Evolutionary conservation across 768 basidiomycete species (phyloP), one percentile per base, ranked within the genome.

Genomic region (Tylopilus cervinicoccineus): DNA sequence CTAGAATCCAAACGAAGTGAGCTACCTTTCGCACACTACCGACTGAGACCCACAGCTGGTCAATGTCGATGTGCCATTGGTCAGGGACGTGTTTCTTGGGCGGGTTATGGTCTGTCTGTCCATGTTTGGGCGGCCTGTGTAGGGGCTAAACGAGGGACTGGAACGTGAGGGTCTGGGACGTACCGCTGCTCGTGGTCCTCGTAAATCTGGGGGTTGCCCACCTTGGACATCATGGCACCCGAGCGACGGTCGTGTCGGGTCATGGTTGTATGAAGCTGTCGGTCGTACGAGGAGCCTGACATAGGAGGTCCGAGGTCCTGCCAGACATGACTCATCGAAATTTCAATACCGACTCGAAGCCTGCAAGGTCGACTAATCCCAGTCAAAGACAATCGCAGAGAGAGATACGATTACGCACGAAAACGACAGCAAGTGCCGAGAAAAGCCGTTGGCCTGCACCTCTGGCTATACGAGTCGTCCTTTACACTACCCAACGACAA

Each of bases 161-260:
- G 5, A 28, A 28, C 10, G 11, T 10, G 33, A 19, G 9, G 17
- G 33, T 14, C 17, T n/a, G n/a, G 33, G 14, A 55, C 68, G 10
- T 57, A 74, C 76, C 72, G 72, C 54, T 79, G 77, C 43, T 79
- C 77, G 19, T 71, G 68, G 39, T 65, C 74, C 37, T 75, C 67
- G 61, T 78, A 75, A 34, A 74, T 64, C 26, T 77, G 77, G 3
- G 68, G 57, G 52, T 73, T 76, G n/a, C 76, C 76, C 36, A 74
- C 73, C 44, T 73, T 74, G 39, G 77, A 78, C 59, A 72, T 72
- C 76, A 79, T 78, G 51, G 75, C 66, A 16, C 66, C 61, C 10
- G 64, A 61, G 45, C 48, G 55, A 40, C 38, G 38, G 33, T 62
- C 54, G 16, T 12, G 17, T 5, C 40, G 34, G 1, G 58, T 58